These are phyloP conservation scores for Linanthus parryae DNA, from an alignment of 148 eudicot genomes.

Conservation along the genomic window DNA sequence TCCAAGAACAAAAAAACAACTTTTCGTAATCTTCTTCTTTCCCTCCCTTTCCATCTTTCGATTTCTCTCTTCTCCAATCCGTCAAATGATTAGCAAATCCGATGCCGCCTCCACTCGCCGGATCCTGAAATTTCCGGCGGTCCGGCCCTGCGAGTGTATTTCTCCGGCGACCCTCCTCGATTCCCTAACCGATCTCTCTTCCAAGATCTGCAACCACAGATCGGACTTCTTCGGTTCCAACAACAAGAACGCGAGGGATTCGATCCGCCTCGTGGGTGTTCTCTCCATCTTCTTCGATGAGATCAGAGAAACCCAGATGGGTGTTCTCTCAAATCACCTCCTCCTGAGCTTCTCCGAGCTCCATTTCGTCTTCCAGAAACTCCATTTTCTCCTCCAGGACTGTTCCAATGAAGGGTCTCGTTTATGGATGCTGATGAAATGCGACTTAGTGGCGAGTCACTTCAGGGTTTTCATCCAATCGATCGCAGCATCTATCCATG, in stretches of 20 bases:
- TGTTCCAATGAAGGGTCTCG: constrained; percentile 47
- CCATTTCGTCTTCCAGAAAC: constrained; percentile 57
- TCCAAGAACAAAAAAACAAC: too few relatives aligned
- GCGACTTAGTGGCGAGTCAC: constrained; percentile 22
- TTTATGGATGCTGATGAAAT: constrained; percentile 45
- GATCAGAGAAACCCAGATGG: constrained; percentile 29
- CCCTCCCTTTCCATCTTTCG: too few relatives aligned
- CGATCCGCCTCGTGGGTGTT: constrained; percentile 36
- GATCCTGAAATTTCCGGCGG: constrained; percentile 56
- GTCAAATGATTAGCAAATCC: constrained; percentile 41
- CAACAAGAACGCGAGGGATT: constrained; percentile 29
- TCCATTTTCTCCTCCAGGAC: constrained; percentile 43
- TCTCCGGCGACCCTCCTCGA: constrained; percentile 40
- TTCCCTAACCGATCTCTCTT: constrained; percentile 38
- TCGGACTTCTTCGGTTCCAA: constrained; percentile 26
- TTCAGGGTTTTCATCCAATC: constrained; percentile 31
- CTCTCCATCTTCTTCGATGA: constrained; percentile 46
- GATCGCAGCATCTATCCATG: constrained; percentile 41
- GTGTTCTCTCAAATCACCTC: neutral
- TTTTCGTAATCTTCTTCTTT: too few relatives aligned
- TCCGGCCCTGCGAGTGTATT: constrained; percentile 29
- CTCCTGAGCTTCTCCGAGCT: constrained; percentile 37
- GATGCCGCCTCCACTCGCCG: constrained; percentile 52
- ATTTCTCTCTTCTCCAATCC: too few relatives aligned
- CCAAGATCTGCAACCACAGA: constrained; percentile 31